Evolutionary conservation across 768 basidiomycete species (phyloP).

Genomic region (Nidularia pulvinata): DNA sequence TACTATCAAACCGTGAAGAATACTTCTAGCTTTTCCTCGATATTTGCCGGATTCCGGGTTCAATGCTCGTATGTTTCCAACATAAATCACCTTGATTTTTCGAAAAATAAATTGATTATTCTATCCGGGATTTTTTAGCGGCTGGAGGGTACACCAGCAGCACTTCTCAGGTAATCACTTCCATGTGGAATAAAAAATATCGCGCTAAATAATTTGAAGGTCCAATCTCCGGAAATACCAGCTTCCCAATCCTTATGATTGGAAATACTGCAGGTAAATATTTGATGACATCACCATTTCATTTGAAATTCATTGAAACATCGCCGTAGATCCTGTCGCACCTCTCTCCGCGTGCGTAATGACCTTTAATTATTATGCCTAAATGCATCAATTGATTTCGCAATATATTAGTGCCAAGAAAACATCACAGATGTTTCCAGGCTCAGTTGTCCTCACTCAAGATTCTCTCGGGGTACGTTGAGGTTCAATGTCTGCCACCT

Average conservation of each 20-base stretch:
- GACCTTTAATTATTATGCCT: not conserved
- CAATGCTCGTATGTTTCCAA: not conserved
- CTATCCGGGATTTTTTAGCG: not conserved
- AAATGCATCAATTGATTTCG: not conserved
- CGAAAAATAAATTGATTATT: too few species aligned
- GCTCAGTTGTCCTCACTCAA: conserved; percentile 40
- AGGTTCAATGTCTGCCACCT: not conserved
- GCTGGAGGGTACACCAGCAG: not conserved
- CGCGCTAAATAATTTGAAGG: conserved; percentile 11
- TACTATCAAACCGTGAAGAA: not conserved
- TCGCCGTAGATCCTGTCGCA: conserved; percentile 23
- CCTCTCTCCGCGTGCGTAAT: conserved; percentile 19
- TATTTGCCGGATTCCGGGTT: not conserved
- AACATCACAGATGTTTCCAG: conserved; percentile 29
- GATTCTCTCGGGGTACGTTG: conserved; percentile 35
- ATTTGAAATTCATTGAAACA: not conserved
- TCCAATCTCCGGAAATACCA: conserved; percentile 33
- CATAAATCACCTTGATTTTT: too few species aligned
- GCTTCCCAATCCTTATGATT: conserved; percentile 34
- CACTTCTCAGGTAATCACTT: not conserved
- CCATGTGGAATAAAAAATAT: not conserved
- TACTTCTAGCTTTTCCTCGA: not conserved
- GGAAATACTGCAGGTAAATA: conserved; percentile 37
- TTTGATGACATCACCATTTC: not conserved
- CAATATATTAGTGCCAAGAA: conserved; percentile 31